Base-by-base conservation (phyloP, 2,329 filamentous ascomycete genomes). In the Phoma sp. region DNA sequence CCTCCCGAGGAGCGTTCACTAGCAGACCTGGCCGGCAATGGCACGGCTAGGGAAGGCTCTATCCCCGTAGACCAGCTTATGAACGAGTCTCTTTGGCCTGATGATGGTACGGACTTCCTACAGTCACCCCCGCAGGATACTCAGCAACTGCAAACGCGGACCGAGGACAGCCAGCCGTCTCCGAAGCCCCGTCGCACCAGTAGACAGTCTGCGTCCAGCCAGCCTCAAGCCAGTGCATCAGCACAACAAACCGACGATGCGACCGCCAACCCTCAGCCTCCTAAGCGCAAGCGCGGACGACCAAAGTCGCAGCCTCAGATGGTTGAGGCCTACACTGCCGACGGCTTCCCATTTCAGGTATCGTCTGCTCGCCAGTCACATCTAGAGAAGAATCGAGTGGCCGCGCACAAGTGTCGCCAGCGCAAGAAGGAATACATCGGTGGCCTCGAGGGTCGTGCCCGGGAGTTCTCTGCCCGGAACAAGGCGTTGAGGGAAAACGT, bases 371-470 rank as follows among this genome's bases (percentile, higher is more conserved):
- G 72, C 45, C 66, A 73, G 51, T 69, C 68, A 2, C 72, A 74
- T 62, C 79, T 91, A 0, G 86, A 90, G 72, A 84, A 88, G 56
- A 92, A 92, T 70, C 82, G 89, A 9, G 77, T 89, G 2, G 89
- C 89, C 0, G 89, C 89, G 1, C 88, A 86, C 69, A 91, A 91
- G 68, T 92, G 88, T 66, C 84, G 89, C 3, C 83, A 88, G 65
- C 90, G 90, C 76, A 85, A 86, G 73, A 86, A 86, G 71, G 81
- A 83, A 56, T 83, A 83, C 63, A 82, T 80, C 29, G 75, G 80
- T 49, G 66, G 76, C 30, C 77, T 85, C 12, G 83, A 85, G 59
- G 72, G 72, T 26, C 74, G 74, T 40, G 74, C 75, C n/a, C 71
- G 77, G 33, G 72, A 76, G 7, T 72, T 74, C 21, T 72, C 70